A percentile compares a stretch with the other conserved stretches of the same genome.
These are phyloP conservation scores for Candida nitratophila DNA, from an alignment of 805 yeast species.

Conservation along the genomic window DNA sequence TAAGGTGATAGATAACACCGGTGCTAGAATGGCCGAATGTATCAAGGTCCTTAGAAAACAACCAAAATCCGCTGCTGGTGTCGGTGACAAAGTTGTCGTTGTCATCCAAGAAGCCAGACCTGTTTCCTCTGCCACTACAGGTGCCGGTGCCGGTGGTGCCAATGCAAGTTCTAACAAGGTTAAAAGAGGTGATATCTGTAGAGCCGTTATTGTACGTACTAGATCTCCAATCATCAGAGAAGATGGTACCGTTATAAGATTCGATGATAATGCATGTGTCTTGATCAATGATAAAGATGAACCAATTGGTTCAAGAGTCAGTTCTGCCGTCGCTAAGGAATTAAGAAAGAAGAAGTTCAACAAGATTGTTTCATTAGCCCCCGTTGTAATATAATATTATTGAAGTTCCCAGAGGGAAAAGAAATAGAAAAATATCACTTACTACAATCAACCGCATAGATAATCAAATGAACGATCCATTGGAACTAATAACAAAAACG, in stretches of 20 bases:
- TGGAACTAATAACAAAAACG: no score
- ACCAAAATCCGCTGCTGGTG: constrained; percentile 73
- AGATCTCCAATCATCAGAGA: constrained; percentile 62
- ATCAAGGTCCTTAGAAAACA: constrained; percentile 89
- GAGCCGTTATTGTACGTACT: constrained; percentile 93
- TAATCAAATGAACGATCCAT: no score
- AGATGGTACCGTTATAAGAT: constrained; percentile 81
- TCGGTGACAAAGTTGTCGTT: constrained; percentile 90
- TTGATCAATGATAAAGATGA: constrained; percentile 83
- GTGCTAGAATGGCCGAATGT: constrained; percentile 92
- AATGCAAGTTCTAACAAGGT: constrained; percentile 77
- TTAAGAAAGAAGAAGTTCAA: constrained; percentile 74
- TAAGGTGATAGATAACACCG: constrained; percentile 89
- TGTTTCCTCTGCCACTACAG: constrained; percentile 33
- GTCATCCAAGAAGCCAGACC: constrained; percentile 92
- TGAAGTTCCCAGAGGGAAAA: no score
- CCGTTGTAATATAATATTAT: constrained; percentile 31
- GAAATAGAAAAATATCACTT: not conserved
- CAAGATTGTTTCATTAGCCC: constrained; percentile 87
- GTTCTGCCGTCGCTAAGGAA: constrained; percentile 87
- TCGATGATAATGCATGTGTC: constrained; percentile 97
- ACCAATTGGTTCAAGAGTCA: constrained; percentile 90
- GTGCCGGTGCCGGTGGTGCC: constrained; percentile 50
- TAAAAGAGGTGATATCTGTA: constrained; percentile 90
- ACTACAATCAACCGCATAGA: not conserved